phyloP scores from a whole-genome alignment of 2,329 filamentous ascomycete species.

The Alternaria sp. region DNA sequence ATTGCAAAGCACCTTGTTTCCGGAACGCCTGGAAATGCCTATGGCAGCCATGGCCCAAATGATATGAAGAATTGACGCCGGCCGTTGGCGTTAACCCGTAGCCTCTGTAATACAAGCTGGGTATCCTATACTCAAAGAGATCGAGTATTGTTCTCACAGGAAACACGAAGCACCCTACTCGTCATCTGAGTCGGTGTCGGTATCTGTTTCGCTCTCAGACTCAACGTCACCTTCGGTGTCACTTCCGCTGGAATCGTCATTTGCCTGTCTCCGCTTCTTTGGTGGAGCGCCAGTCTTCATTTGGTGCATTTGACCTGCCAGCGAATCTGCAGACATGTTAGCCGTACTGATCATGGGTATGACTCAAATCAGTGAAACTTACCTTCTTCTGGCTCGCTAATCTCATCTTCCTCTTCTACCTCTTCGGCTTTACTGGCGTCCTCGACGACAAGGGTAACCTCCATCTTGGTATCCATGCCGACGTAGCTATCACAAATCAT shows the following conservation, averaged over 20 bases:
- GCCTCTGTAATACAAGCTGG: conserved; percentile 1
- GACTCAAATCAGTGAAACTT: conserved; percentile 52
- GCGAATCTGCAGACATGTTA: conserved; percentile 69
- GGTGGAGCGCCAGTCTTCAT: conserved; percentile 73
- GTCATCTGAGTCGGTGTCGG: conserved; percentile 54
- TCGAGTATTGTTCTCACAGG: not conserved
- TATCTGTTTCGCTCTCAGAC: conserved; percentile 61
- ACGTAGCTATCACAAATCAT: conserved; percentile 94
- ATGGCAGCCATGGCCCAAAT: conserved; percentile 7
- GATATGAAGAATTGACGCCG: conserved; percentile 4
- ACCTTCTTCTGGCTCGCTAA: conserved; percentile 98
- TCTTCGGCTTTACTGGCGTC: conserved; percentile 85
- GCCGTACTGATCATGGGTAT: conserved; percentile 12
- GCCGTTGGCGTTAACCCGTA: not conserved
- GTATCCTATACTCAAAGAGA: not conserved
- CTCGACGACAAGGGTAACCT: conserved; percentile 88
- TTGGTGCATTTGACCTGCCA: conserved; percentile 89
- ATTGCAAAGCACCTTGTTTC: conserved; percentile 8
- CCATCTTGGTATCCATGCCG: conserved; percentile 90
- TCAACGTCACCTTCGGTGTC: conserved; percentile 71
- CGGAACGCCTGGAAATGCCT: conserved; percentile 44
- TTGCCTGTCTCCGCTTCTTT: conserved; percentile 67
- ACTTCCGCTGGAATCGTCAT: conserved; percentile 69
- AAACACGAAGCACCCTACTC: conserved; percentile 36
- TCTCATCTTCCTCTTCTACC: conserved; percentile 88